Conservation (phyloP, 495 filamentous ascomycete genomes). For the Penicillium verhagenii region DNA sequence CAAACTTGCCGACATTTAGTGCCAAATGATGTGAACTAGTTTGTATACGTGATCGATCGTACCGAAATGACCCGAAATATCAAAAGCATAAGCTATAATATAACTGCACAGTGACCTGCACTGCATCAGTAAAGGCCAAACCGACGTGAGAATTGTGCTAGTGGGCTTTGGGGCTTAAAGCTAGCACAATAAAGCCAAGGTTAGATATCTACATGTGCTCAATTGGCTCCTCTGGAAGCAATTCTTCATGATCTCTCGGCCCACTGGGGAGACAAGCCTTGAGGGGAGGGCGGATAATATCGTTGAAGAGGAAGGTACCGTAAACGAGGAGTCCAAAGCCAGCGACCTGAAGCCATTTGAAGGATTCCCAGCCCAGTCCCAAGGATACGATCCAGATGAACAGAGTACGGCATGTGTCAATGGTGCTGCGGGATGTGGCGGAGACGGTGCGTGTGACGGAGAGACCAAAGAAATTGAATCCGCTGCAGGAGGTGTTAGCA, state of each 20-base stretch:
- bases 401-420: slow-evolving; percentile 94
- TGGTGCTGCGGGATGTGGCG: slow-evolving; percentile 89
- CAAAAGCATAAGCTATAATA: background rate
- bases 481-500: slow-evolving; percentile 47
- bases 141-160: background rate
- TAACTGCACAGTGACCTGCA: background rate
- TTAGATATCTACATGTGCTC: slow-evolving; percentile 61
- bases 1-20: no score
- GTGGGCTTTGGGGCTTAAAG: background rate
- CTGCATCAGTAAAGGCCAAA: background rate
- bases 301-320: slow-evolving; percentile 96
- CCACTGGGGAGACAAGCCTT: slow-evolving; percentile 51
- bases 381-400: slow-evolving; percentile 98
- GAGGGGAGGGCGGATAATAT: slow-evolving; percentile 79
- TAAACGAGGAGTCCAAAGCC: slow-evolving; percentile 91
- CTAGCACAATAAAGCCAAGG: background rate
- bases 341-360: slow-evolving; percentile 94
- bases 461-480: slow-evolving; percentile 98
- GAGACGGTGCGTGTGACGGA: slow-evolving; percentile 84
- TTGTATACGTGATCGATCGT: background rate
- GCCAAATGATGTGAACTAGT: no score
- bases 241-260: slow-evolving; percentile 46
- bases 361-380: slow-evolving; percentile 91
- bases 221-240: slow-evolving; percentile 84
- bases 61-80: background rate